Percentiles rank a stretch among this genome's conserved stretches.
Evolutionary conservation across 1,284 basidiomycete species (phyloP).

Genomic region (Bjerkandera adusta): DNA sequence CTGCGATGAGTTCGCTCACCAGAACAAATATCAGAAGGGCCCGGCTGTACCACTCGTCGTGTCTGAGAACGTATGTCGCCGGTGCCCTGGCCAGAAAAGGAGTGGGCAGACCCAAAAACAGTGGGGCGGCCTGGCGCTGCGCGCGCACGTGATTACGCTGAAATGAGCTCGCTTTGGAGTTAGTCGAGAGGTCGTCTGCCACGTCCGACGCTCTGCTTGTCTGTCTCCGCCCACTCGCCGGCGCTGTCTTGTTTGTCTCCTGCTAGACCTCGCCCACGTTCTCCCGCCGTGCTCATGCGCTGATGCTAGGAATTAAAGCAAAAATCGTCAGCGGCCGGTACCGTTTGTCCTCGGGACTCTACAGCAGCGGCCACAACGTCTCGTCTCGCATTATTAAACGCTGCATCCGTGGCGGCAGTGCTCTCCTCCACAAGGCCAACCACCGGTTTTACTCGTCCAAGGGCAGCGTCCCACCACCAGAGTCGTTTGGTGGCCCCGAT

Average conservation of each 20-base stretch:
- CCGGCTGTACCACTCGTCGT: no score
- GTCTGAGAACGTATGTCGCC: no score
- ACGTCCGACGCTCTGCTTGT: background rate
- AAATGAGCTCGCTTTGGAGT: no score
- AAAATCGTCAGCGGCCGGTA: constrained; percentile 16
- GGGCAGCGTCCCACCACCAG: constrained; percentile 13
- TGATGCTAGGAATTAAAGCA: constrained; percentile 17
- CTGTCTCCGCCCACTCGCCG: background rate
- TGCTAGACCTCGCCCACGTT: background rate
- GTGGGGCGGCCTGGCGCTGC: no score
- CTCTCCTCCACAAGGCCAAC: constrained; percentile 12
- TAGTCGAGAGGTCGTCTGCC: background rate
- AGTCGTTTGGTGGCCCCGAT: constrained; percentile 15
- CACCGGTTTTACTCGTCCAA: constrained; percentile 14
- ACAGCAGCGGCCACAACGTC: constrained; percentile 10
- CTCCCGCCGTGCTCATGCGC: constrained; percentile 11
- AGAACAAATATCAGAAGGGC: no score
- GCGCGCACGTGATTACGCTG: no score
- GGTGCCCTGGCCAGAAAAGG: no score
- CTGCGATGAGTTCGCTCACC: no score
- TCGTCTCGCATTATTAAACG: constrained; percentile 14
- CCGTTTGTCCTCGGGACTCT: constrained; percentile 10
- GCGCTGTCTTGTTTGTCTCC: constrained; percentile 1
- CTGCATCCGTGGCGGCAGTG: constrained; percentile 15
- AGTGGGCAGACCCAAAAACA: no score